phyloP scores from a whole-genome alignment of 352 stramenopile genomes.

The Peronospora destructor region DNA sequence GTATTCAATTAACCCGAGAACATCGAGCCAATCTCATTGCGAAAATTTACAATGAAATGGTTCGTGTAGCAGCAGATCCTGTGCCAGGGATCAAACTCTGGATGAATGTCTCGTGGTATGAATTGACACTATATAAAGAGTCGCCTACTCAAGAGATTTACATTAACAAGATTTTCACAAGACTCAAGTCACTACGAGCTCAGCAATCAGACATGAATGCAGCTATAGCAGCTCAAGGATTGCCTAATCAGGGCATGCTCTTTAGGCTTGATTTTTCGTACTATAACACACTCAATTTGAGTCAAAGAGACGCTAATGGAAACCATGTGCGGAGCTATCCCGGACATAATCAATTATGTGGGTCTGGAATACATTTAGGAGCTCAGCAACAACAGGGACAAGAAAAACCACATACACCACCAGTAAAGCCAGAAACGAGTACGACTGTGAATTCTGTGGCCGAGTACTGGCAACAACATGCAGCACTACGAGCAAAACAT shows the following conservation, averaged over 20 bases:
- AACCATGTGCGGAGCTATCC: constrained; percentile 34
- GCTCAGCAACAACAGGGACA: constrained; percentile 23
- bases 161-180: constrained; percentile 86
- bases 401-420: constrained; percentile 12
- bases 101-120: constrained; percentile 86
- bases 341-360: constrained; percentile 34
- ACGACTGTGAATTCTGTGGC: constrained; percentile 36
- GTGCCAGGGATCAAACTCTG: constrained; percentile 79
- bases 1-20: constrained; percentile 70
- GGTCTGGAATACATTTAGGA: constrained; percentile 21
- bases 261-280: constrained; percentile 74
- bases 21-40: constrained; percentile 80
- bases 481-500: constrained; percentile 68
- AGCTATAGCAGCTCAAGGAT: constrained; percentile 49
- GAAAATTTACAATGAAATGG: constrained; percentile 85
- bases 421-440: constrained; percentile 22
- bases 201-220: constrained; percentile 73
- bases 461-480: constrained; percentile 78
- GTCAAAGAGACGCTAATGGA: constrained; percentile 24
- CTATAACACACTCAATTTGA: constrained; percentile 65
- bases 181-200: constrained; percentile 65
- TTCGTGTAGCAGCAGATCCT: constrained; percentile 69
- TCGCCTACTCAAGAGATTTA: constrained; percentile 81
- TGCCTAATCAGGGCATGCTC: constrained; percentile 70
- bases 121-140: constrained; percentile 83